Conservation (phyloP, 1,284 basidiomycete species). For the Volvariella surrecta region DNA sequence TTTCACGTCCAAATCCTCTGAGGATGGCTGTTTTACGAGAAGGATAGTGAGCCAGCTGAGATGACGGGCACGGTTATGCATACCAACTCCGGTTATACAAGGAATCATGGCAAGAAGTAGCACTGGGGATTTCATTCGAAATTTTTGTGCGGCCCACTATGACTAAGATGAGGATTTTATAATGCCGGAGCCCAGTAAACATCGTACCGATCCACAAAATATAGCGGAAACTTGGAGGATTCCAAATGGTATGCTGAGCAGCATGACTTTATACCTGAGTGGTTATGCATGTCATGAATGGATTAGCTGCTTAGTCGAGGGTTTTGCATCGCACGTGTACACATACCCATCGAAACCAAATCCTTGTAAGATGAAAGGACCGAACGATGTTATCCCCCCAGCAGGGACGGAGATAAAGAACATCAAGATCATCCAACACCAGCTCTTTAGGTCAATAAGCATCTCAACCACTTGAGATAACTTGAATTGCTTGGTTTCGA, state of each 20-base stretch:
- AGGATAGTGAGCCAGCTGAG: not conserved
- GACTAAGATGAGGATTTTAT: not conserved
- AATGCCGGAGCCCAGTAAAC: not conserved
- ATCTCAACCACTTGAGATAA: conserved; percentile 18
- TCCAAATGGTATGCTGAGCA: conserved; percentile 20
- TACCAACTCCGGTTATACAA: conserved; percentile 15
- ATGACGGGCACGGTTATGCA: not conserved
- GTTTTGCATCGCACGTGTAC: no score
- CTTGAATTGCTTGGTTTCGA: conserved; percentile 21
- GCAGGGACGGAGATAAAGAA: conserved; percentile 15
- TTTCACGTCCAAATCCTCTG: conserved; percentile 13
- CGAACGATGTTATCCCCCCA: conserved; percentile 16
- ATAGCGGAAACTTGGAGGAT: conserved; percentile 17
- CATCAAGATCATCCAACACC: conserved; percentile 20
- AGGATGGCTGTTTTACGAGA: conserved; percentile 15
- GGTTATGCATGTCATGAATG: not conserved
- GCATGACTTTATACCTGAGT: conserved; percentile 19
- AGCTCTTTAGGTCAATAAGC: conserved; percentile 21
- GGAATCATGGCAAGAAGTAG: conserved; percentile 14
- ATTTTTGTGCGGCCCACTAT: conserved; percentile 18
- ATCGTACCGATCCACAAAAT: conserved; percentile 16
- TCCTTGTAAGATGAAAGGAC: conserved; percentile 19
- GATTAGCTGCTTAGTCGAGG: not conserved
- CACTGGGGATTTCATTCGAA: conserved; percentile 16
- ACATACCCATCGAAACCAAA: conserved; percentile 21